Evolutionary conservation across 306 rosid genomes (phyloP).

Genomic region (Abrus pulchellus): DNA sequence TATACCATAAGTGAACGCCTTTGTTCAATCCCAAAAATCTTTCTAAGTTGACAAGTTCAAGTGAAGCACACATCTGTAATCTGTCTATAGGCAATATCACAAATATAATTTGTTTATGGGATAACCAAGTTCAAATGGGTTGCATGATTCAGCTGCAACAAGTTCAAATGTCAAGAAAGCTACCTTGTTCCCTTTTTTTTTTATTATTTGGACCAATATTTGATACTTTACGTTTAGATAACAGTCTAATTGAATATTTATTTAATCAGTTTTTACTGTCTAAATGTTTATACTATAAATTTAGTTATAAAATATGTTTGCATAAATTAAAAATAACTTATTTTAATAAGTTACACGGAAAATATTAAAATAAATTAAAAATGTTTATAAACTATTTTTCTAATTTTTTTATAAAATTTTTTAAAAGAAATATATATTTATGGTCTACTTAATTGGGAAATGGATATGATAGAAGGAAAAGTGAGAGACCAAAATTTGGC

Average conservation of each 20-base stretch:
- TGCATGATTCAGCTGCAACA: conserved; percentile 34
- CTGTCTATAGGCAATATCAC: neutral
- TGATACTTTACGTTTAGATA: neutral
- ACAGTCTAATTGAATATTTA: too few species aligned
- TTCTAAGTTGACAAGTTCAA: conserved; percentile 8
- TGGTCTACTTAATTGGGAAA: neutral
- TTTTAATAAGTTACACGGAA: too few species aligned
- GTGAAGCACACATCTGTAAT: conserved; percentile 2
- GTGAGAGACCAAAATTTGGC: conserved; percentile 26
- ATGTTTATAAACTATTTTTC: too few species aligned
- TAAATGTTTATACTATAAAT: too few species aligned
- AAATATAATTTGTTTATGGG: conserved; percentile 3
- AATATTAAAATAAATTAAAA: too few species aligned
- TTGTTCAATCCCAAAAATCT: conserved; percentile 13
- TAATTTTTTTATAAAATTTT: too few species aligned
- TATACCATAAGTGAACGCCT: conserved; percentile 1
- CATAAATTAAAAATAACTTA: too few species aligned
- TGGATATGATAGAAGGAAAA: neutral
- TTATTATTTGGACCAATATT: neutral
- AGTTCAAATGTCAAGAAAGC: neutral
- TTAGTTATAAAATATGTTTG: too few species aligned
- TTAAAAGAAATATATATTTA: too few species aligned
- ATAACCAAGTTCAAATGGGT: conserved; percentile 15
- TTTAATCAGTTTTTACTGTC: too few species aligned
- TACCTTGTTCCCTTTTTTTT: neutral